These are phyloP conservation scores for Syzygium syzygioides DNA, from an alignment of 441 rosid genomes.

Conservation along the genomic window DNA sequence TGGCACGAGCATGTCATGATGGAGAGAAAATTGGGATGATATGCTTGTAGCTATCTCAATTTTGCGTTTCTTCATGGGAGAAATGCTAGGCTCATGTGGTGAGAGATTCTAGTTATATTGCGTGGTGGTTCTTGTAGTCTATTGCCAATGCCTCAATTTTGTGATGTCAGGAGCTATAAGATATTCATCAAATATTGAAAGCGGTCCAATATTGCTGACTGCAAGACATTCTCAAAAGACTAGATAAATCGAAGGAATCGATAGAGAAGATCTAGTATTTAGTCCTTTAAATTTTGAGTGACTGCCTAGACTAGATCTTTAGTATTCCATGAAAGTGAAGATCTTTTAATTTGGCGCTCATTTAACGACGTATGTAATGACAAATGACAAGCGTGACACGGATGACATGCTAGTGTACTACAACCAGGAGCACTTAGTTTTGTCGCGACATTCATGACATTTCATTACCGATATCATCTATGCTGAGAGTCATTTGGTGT, in stretches of 20 bases:
- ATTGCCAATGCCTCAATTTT: background rate
- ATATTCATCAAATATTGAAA: background rate
- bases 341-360: background rate
- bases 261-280: background rate
- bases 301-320: background rate
- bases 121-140: background rate
- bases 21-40: background rate
- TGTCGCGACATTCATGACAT: background rate
- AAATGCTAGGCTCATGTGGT: background rate
- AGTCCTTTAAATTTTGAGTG: background rate
- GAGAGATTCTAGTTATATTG: background rate
- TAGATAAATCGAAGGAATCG: background rate
- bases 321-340: background rate
- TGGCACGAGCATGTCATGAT: constrained; percentile 40
- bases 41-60: background rate
- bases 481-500: background rate
- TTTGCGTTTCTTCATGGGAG: background rate
- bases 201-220: background rate
- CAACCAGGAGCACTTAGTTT: background rate
- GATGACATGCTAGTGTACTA: background rate
- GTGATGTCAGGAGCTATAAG: background rate
- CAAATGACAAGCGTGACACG: background rate
- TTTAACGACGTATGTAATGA: background rate
- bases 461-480: background rate
- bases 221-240: background rate